Conservation (phyloP, 768 basidiomycete species). For the Rhodotorula taiwanensis region DNA sequence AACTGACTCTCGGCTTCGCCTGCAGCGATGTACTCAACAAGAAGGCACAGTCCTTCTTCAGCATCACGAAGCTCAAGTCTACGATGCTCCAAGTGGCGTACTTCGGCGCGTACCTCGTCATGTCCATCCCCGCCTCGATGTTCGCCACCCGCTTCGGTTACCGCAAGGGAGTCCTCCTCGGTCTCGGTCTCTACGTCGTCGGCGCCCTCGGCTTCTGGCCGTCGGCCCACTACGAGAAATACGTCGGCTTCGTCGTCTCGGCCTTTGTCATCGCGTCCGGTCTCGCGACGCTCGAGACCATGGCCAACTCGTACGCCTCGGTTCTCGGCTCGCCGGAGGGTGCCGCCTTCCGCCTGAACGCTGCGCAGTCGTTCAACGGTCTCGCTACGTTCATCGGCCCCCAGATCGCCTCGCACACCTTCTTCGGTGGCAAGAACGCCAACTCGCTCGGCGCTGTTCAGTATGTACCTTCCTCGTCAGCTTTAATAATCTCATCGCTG, state of each 20-base stretch:
- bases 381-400: slow-evolving; percentile 64
- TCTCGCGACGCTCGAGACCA: slow-evolving; percentile 55
- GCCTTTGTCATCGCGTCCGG: slow-evolving; percentile 48
- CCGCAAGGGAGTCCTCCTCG: slow-evolving; percentile 35
- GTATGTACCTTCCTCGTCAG: no score
- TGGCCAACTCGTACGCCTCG: slow-evolving; percentile 34
- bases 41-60: slow-evolving; percentile 52
- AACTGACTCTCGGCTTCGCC: no score
- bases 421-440: slow-evolving; percentile 50
- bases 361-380: slow-evolving; percentile 66
- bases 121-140: slow-evolving; percentile 47
- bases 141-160: slow-evolving; percentile 52
- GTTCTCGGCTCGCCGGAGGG: slow-evolving; percentile 62
- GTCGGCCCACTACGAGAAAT: slow-evolving; percentile 59
- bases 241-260: slow-evolving; percentile 56
- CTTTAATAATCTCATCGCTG: no score
- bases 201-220: slow-evolving; percentile 77
- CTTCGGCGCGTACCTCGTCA: slow-evolving; percentile 40
- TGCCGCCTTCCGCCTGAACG: slow-evolving; percentile 67
- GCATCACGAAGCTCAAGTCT: slow-evolving; percentile 59
- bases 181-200: slow-evolving; percentile 43
- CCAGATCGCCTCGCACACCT: slow-evolving; percentile 67
- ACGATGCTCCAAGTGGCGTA: slow-evolving; percentile 69
- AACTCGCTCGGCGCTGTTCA: neutral
- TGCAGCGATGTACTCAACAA: neutral